Base-by-base conservation (phyloP, 495 filamentous ascomycete species). In the Neurospora sp. region DNA sequence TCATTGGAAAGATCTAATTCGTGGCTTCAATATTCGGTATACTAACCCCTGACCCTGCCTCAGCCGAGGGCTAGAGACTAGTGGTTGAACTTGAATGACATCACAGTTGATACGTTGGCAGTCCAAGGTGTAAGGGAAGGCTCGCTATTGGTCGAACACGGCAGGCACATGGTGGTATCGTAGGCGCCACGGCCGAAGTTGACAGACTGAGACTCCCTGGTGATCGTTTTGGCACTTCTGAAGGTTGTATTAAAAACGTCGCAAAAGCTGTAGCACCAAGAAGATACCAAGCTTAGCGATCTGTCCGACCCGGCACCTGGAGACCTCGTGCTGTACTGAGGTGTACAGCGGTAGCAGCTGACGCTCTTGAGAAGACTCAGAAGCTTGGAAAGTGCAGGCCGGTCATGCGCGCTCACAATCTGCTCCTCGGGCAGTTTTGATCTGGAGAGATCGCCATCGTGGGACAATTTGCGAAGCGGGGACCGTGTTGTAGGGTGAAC, bases 141-240 rank as follows among this genome's bases (percentile, higher is more conserved):
- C 16, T 18, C 8, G 16, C 41, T 42, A 3, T 31, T 42, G 7
- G 16, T 9, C 6, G 16, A 6, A 44, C 41, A 44, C 16, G 1
- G 41, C 16, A 44, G 1, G 41, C 16, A 44, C 2, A 18, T n/a
- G 16, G 85, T 88, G 71, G 85, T 87, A 77, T 88, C 86, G 74
- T 88, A 88, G 68, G 85, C 85, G n/a, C 86, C 86, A 31, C 85
- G 81, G 76, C 85, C 86, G 79, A 87, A 86, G 80, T 88, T 87
- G 74, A 79, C 69, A 42, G 75, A 40, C 27, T 31, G 27, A 31
- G 80, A 81, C 72, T 81, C 82, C 82, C 82, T 81, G 75, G 78
- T 79, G 74, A 84, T 82, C 85, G 87, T 86, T 78, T 71, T 81
- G 78, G 69, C 53, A 31, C 73, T 73, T 41, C 48, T 5, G 31